Conservation (phyloP, 306 rosid species). For the Pachyrhizus erosus region DNA sequence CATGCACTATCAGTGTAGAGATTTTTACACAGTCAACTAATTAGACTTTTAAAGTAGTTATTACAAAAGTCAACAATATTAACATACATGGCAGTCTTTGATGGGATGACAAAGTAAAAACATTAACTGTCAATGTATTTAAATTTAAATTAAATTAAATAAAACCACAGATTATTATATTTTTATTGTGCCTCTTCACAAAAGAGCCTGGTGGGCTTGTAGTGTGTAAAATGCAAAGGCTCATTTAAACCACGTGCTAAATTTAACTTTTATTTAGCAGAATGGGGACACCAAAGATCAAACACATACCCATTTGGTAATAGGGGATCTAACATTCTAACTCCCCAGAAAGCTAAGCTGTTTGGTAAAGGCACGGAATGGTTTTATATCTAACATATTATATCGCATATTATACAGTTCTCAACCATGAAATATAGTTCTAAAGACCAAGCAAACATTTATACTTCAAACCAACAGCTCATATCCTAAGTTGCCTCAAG, state of each 20-base stretch:
- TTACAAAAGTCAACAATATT: neutral
- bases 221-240: neutral
- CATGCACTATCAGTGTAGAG: too few species aligned
- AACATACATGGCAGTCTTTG: too few species aligned
- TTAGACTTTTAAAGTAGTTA: neutral
- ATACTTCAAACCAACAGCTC: neutral
- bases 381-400: neutral
- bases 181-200: neutral
- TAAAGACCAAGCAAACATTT: neutral
- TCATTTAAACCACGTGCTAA: neutral
- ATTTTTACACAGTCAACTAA: too few species aligned
- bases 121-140: neutral
- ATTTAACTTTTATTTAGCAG: neutral
- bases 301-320: neutral
- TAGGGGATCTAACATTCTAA: neutral
- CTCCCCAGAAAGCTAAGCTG: neutral
- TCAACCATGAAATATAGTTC: neutral
- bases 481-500: neutral
- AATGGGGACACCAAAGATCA: neutral
- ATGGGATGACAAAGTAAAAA: neutral
- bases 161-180: neutral
- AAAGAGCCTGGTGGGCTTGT: neutral
- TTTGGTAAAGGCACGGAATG: neutral
- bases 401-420: neutral
- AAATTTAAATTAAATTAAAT: too few species aligned